These are phyloP conservation scores for Postia placenta DNA, from an alignment of 768 basidiomycete genomes.

Conservation along the genomic window DNA sequence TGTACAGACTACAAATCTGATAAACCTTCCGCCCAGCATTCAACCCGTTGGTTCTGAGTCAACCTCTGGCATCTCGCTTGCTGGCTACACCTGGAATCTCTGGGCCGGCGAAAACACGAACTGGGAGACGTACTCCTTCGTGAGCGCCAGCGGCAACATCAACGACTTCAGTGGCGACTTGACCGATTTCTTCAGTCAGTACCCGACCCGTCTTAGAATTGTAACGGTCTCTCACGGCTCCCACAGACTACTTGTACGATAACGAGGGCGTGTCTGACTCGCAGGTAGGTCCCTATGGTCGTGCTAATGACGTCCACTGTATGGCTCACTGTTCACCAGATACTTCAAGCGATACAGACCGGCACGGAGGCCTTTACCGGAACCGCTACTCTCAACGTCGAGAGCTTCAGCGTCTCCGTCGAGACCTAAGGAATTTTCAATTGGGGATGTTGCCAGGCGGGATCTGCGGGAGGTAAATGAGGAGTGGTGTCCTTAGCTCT, in stretches of 20 bases:
- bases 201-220: background rate
- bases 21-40: conserved; percentile 29
- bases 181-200: conserved; percentile 49
- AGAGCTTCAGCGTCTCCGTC: conserved; percentile 35
- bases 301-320: background rate
- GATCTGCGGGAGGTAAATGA: too few species aligned
- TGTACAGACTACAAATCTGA: background rate
- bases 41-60: conserved; percentile 49
- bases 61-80: conserved; percentile 34
- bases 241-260: conserved; percentile 37
- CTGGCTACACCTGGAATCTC: conserved; percentile 48
- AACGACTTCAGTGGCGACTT: conserved; percentile 46
- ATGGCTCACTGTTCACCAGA: conserved; percentile 24
- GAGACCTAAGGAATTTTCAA: conserved; percentile 10
- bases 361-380: conserved; percentile 54
- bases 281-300: conserved; percentile 27
- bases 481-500: too few species aligned
- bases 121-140: conserved; percentile 55
- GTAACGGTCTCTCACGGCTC: background rate
- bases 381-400: conserved; percentile 38
- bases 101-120: conserved; percentile 49
- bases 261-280: conserved; percentile 42
- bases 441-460: too few species aligned
- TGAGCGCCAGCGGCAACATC: conserved; percentile 36
- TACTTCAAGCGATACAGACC: conserved; percentile 46